Conservation (phyloP, 2,329 filamentous ascomycete genomes). For the Verticillium zaregamsianum region DNA sequence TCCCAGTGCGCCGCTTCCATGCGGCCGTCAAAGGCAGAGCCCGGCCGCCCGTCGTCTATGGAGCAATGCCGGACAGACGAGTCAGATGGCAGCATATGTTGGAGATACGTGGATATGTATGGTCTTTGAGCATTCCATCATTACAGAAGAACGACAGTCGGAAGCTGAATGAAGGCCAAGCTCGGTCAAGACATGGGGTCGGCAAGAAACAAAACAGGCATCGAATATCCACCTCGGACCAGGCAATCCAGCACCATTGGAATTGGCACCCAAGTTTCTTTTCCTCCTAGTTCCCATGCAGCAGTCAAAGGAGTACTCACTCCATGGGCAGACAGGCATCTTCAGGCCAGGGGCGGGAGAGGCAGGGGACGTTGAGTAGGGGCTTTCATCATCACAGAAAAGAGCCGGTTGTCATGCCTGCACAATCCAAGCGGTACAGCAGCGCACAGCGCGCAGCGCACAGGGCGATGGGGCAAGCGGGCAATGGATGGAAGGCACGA, state of each 20-base stretch:
- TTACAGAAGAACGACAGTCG: background rate
- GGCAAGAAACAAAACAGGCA: background rate
- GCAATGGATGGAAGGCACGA: background rate
- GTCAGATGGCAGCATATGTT: background rate
- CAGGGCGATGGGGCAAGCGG: background rate
- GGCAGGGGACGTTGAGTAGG: background rate
- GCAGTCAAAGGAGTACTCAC: background rate
- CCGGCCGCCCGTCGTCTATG: background rate
- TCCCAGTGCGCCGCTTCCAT: no score
- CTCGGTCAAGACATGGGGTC: background rate
- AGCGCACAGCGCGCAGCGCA: background rate
- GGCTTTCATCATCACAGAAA: background rate
- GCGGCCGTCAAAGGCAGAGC: background rate
- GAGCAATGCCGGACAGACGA: background rate
- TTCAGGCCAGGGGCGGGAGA: background rate
- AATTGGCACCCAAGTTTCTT: background rate
- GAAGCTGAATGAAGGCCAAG: background rate
- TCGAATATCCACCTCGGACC: background rate
- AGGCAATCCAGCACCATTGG: background rate
- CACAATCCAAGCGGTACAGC: background rate
- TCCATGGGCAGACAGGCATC: background rate
- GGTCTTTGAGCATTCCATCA: background rate
- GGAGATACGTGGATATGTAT: background rate
- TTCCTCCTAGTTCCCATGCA: background rate
- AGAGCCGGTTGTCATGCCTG: background rate